A percentile compares a stretch with the other conserved stretches of the same genome.
Conservation (phyloP, 768 basidiomycete species). For the Clavulina sp. region DNA sequence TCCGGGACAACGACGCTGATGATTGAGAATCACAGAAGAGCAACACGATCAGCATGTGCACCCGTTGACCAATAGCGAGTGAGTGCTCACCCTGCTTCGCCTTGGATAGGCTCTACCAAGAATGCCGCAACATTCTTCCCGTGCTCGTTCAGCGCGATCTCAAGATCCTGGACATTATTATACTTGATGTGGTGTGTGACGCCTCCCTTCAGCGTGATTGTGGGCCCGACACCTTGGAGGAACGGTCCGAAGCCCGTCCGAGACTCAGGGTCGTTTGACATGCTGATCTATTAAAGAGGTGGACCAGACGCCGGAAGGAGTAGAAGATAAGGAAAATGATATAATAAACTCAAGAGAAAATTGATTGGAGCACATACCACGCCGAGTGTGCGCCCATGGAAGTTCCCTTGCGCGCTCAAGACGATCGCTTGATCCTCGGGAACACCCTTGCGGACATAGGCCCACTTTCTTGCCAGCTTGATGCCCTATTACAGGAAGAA, state of each 20-base stretch:
- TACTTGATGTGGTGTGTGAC: slow-evolving; percentile 50
- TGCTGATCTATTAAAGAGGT: slow-evolving; percentile 27
- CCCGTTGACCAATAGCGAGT: neutral
- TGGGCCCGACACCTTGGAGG: slow-evolving; percentile 68
- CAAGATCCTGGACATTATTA: slow-evolving; percentile 68
- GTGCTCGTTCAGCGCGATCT: slow-evolving; percentile 58
- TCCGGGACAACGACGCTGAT: slow-evolving; percentile 80
- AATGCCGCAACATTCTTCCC: slow-evolving; percentile 81
- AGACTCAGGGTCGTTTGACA: slow-evolving; percentile 90
- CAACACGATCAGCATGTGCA: neutral
- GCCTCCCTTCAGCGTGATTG: slow-evolving; percentile 37
- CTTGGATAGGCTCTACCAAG: slow-evolving; percentile 94
- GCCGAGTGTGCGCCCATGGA: slow-evolving; percentile 86
- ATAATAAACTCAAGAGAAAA: neutral
- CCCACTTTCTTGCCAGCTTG: slow-evolving; percentile 96
- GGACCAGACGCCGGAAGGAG: slow-evolving; percentile 5
- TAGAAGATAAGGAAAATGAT: neutral
- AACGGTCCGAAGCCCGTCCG: slow-evolving; percentile 84
- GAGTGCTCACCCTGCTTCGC: slow-evolving; percentile 85
- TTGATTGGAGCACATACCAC: slow-evolving; percentile 45
- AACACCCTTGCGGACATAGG: slow-evolving; percentile 73
- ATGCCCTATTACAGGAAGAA: slow-evolving; percentile 26
- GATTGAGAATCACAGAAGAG: slow-evolving; percentile 1
- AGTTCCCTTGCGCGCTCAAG: slow-evolving; percentile 75
- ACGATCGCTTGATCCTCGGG: slow-evolving; percentile 70